phyloP scores from a whole-genome alignment of 2,329 filamentous ascomycete genomes.

The Pestalotiopsis sp. region DNA sequence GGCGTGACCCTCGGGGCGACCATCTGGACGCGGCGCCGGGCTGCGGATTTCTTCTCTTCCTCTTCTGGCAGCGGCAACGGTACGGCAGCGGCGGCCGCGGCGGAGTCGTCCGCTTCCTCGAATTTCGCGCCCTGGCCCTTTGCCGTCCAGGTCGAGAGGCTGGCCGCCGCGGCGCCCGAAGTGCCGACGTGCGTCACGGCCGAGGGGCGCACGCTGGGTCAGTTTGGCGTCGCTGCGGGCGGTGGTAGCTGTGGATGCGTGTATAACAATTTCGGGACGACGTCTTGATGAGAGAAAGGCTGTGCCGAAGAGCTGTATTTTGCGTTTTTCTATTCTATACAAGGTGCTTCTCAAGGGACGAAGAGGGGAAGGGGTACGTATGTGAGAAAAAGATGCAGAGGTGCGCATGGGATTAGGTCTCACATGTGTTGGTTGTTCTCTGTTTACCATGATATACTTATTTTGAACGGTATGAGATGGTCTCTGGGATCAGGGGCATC shows the following conservation, averaged over 20 bases:
- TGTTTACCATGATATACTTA: too few species aligned
- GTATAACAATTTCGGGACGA: conserved; percentile 38
- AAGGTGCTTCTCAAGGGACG: too few species aligned
- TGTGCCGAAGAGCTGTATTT: background rate
- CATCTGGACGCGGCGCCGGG: conserved; percentile 57
- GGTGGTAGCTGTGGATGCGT: conserved; percentile 39
- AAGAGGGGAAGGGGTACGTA: too few species aligned
- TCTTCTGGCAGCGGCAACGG: background rate
- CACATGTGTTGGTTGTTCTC: too few species aligned
- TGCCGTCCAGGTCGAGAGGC: conserved; percentile 58
- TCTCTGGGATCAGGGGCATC: too few species aligned
- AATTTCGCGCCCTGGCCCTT: conserved; percentile 57
- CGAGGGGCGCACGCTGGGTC: conserved; percentile 38
- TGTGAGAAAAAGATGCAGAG: too few species aligned
- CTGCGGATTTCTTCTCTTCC: conserved; percentile 10
- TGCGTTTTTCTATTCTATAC: background rate
- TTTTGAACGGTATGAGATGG: too few species aligned
- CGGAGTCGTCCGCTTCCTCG: conserved; percentile 31
- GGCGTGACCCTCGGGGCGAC: conserved; percentile 50
- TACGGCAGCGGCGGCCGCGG: conserved; percentile 19
- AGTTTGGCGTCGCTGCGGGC: conserved; percentile 32
- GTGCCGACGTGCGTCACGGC: conserved; percentile 57
- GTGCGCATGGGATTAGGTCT: too few species aligned
- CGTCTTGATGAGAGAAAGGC: background rate
- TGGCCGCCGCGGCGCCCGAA: conserved; percentile 47